Evolutionary conservation across 805 yeast genomes (phyloP), one percentile per base, ranked within the genome.

Genomic region (Nakazawaea pomicola): DNA sequence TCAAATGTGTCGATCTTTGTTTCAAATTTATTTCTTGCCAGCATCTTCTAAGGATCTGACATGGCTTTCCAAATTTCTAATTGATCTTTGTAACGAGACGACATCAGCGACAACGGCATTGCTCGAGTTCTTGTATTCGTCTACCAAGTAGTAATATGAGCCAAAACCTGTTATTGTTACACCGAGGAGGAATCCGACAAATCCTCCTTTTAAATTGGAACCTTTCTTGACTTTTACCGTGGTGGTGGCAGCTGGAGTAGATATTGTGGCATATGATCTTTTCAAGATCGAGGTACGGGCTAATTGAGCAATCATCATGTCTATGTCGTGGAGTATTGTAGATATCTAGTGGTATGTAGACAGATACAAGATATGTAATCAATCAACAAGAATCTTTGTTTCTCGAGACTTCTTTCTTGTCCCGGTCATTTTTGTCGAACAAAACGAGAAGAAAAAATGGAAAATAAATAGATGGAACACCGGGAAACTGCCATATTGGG

Each of bases 181-280:
- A 33, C 96, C 95, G 23, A 80, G 66, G 41, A 87, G 70, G 61
- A 87, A 88, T 2, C 96, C 96, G 41, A 85, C 65, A 47, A 87
- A 67, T 4, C 74, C 76, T 14, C 68, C 67, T 46, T 51, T 61
- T 39, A 62, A 51, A 20, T 64, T 57, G 17, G 55, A 48, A 15
- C 40, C 41, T 36, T 51, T 53, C 41, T 45, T 56, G 6, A 56
- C 45, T 6, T 30, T 34, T 12, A 47, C 46, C 16, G 47, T 15
- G 7, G 41, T 15, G 21, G 40, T 15, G n/a, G 33, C 27, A 19
- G 25, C 15, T 18, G 20, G 27, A 17, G 36, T 18, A 11, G 37
- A 19, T 33, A 18, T 15, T 7, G 43, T 28, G 28, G 43, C 30
- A 20, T 31, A 31, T 8, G 24, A 3, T 33, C 36, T 33, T 25